Evolutionary conservation across 441 rosid genomes (phyloP), one percentile per base, ranked within the genome.

Genomic region (Heliophila coronopifolia): DNA sequence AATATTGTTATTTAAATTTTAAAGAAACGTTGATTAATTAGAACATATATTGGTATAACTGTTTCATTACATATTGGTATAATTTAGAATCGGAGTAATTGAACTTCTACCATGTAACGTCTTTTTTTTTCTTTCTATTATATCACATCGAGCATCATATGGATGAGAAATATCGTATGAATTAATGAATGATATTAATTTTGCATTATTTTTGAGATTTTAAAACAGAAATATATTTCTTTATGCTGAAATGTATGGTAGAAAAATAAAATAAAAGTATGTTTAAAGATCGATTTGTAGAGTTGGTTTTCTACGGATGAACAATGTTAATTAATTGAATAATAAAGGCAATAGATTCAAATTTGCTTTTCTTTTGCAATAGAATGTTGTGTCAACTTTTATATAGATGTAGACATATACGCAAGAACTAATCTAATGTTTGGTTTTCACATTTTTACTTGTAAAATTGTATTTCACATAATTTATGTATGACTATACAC

Each of bases 81-180:
- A 46, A 38, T 27, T 39, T 18, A 18, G 14, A 48, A 9, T 50
- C 42, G 38, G 20, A 50, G 43, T 54, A 47, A 48, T n/a, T 5
- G 37, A 25, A 40, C 45, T 41, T 35, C n/a, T 20, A 9, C 41
- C 38, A 40, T 55, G 63, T 55, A 49, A 55, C 27, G 8, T 22
- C 28, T 3, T 19, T 28, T 24, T 41, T 41, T 17, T n/a, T 4
- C 4, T 20, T n/a, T n/a, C n/a, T n/a, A n/a, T n/a, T n/a, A n/a
- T 2, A 52, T 12, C n/a, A 33, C 14, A 34, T 49, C 13, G 16
- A 48, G 51, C 40, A 56, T 20, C 51, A 47, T 62, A 39, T 54
- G 56, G 47, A 54, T 54, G 54, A 54, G 48, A 31, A 63, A 18
- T 1, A 30, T n/a, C 39, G 32, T 62, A 38, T 62, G 56, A 34